Evolutionary conservation across 1,284 basidiomycete species (phyloP), one percentile per base, ranked within the genome.

Genomic region (Pholiota adiposa): DNA sequence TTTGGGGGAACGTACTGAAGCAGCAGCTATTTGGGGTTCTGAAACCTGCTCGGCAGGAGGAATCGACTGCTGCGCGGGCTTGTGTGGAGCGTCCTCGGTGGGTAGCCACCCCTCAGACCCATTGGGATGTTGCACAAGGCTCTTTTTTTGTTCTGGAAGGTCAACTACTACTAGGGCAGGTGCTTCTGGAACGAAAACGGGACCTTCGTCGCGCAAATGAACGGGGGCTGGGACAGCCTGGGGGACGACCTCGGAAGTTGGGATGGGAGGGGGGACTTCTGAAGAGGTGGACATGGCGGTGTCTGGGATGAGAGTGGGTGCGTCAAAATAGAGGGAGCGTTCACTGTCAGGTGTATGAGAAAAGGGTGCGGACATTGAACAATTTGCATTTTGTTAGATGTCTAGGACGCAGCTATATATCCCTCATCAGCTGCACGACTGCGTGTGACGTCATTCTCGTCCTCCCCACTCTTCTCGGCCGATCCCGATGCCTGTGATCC

Each of bases 251-350:
- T 58, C 31, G 46, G 43, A 40, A 11, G 29, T n/a, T n/a, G n/a
- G 34, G 21, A 40, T 25, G 16, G 46, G 23, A 23, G 44, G 44
- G 25, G 41, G 36, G 25, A 33, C 36, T 14, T 58, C 31, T 53
- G 43, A 40, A 11, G 29, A 18, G 43, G 41, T 3, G n/a, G 44
- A 23, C 25, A 51, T 58, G 53, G 49, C 36, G 31, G 25, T 43
- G 50, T 53, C 23, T 29, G n/a, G 16, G 51, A 18, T 25, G 40
- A 23, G 29, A 29, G 25, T 44, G 34, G 74, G 75, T 7, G 78
- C 77, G 74, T 79, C 78, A 63, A 78, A 79, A 68, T 79, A 79
- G 8, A 73, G 59, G 53, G 69, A 73, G 27, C 66, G 70, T 55
- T 74, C 76, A 69, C 75, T 78, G 53, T 68, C 60, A 31, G 77